Evolutionary conservation across 495 filamentous ascomycete genomes (phyloP).

Genomic region (Penicillium arizonense): DNA sequence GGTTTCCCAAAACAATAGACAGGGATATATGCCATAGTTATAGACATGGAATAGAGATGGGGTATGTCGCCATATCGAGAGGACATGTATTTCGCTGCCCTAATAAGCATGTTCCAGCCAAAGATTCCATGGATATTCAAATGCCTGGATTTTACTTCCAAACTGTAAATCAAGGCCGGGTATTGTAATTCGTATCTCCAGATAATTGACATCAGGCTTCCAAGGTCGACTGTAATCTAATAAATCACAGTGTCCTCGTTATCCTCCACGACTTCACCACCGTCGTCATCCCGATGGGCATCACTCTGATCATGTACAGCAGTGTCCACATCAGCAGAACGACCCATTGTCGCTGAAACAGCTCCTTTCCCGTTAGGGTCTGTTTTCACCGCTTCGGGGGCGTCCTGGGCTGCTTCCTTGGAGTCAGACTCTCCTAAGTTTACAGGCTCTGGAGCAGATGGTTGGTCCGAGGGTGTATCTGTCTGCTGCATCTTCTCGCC

Average conservation of each 20-base stretch:
- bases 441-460: slow-evolving; percentile 11
- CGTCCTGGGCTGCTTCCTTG: slow-evolving; percentile 16
- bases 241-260: slow-evolving; percentile 87
- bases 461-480: slow-evolving; percentile 3
- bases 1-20: too few species aligned
- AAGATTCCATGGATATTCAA: too few species aligned
- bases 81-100: too few species aligned
- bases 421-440: slow-evolving; percentile 7
- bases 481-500: not conserved
- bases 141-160: too few species aligned
- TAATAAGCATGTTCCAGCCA: too few species aligned
- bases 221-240: slow-evolving; percentile 39
- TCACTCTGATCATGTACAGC: slow-evolving; percentile 22
- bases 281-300: slow-evolving; percentile 54
- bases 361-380: slow-evolving; percentile 23
- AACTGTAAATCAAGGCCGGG: not conserved
- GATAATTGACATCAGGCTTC: not conserved
- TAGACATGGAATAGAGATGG: too few species aligned
- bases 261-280: slow-evolving; percentile 70
- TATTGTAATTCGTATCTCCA: not conserved
- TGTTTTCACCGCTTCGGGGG: slow-evolving; percentile 27
- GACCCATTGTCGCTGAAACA: slow-evolving; percentile 16
- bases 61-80: too few species aligned
- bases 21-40: too few species aligned
- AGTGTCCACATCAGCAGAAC: slow-evolving; percentile 15